These are phyloP conservation scores for Cyberlindnera xylosilytica DNA, from an alignment of 805 yeast genomes.

Conservation along the genomic window DNA sequence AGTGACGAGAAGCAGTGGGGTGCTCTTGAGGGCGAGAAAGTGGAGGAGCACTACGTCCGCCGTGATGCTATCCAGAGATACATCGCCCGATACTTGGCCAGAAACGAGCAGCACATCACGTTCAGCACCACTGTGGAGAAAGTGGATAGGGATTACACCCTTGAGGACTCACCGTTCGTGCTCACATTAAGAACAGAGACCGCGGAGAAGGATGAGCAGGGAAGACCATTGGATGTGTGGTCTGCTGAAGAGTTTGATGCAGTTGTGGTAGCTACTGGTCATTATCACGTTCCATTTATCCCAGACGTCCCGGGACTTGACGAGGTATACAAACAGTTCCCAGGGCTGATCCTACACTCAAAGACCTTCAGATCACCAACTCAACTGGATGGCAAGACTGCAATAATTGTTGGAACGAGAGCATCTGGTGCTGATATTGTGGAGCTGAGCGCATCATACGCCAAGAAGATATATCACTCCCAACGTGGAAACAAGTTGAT, in stretches of 20 bases:
- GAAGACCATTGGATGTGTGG: too few species aligned
- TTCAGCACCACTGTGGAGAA: conserved; percentile 39
- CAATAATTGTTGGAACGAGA: conserved; percentile 61
- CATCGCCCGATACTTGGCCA: conserved; percentile 42
- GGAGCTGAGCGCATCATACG: conserved; percentile 11
- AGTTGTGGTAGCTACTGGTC: conserved; percentile 54
- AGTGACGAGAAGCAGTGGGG: conserved; percentile 39
- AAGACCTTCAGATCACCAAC: conserved; percentile 27
- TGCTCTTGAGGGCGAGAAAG: conserved; percentile 20
- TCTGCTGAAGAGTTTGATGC: conserved; percentile 34
- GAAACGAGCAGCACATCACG: conserved; percentile 27
- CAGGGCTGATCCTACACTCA: conserved; percentile 28
- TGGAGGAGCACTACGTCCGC: conserved; percentile 42
- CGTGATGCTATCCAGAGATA: conserved; percentile 56
- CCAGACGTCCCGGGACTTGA: conserved; percentile 49
- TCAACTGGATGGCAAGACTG: conserved; percentile 28
- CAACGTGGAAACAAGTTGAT: conserved; percentile 42
- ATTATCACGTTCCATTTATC: conserved; percentile 49
- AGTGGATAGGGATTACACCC: conserved; percentile 24
- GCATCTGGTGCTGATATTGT: conserved; percentile 65
- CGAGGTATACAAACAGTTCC: conserved; percentile 21
- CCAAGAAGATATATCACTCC: conserved; percentile 21
- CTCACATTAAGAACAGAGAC: conserved; percentile 31
- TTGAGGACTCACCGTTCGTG: conserved; percentile 23
- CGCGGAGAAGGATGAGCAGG: conserved; percentile 13